These are phyloP conservation scores for Angophora floribunda DNA, from an alignment of 345 rosid genomes.

Conservation along the genomic window DNA sequence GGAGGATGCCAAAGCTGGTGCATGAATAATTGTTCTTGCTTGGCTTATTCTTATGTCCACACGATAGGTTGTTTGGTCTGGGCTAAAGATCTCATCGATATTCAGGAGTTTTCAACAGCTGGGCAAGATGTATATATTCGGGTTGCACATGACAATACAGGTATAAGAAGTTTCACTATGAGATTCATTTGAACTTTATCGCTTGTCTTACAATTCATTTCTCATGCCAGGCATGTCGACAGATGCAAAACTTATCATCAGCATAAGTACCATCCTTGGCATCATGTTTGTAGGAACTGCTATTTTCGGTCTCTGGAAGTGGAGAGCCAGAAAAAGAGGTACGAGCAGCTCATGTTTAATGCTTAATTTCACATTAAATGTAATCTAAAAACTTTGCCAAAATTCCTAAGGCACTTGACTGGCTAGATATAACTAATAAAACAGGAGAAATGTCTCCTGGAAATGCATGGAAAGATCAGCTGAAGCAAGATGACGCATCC, in stretches of 20 bases:
- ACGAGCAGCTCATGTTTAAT: too few relatives aligned
- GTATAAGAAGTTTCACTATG: background rate
- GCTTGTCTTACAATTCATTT: background rate
- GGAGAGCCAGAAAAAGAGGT: background rate
- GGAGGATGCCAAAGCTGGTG: constrained; percentile 10
- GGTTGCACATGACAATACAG: background rate
- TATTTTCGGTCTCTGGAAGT: background rate
- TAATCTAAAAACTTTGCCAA: too few relatives aligned
- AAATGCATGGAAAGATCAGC: too few relatives aligned
- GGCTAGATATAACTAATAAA: too few relatives aligned
- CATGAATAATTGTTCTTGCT: constrained; percentile 9
- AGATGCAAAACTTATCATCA: background rate
- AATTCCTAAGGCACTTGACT: too few relatives aligned
- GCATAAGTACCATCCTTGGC: background rate
- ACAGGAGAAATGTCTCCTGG: too few relatives aligned
- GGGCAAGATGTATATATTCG: background rate
- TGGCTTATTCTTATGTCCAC: background rate
- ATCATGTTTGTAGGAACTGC: background rate
- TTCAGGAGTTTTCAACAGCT: background rate
- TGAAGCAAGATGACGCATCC: too few relatives aligned
- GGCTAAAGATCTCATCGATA: background rate
- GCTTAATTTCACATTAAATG: too few relatives aligned
- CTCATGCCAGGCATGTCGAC: background rate
- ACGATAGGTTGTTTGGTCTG: background rate
- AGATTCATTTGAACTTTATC: too few relatives aligned